A percentile compares a stretch with the other conserved stretches of the same genome.
Evolutionary conservation across 331 rosid species (phyloP).

Genomic region (Malus hybrid): DNA sequence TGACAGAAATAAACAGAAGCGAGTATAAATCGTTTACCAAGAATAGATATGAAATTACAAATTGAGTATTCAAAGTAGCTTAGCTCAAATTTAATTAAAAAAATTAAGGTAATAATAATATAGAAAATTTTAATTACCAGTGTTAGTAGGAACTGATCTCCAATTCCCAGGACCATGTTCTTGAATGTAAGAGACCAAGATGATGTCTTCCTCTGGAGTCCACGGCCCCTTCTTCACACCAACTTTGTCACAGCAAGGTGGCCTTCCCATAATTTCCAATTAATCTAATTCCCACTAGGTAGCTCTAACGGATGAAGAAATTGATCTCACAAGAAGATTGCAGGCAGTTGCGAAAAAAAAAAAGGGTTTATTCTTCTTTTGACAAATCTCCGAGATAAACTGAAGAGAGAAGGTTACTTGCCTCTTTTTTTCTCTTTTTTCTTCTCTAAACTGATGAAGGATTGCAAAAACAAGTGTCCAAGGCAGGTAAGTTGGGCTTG

Average conservation of each 20-base stretch:
- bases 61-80: neutral
- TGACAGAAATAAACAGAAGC: neutral
- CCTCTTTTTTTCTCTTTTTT: neutral
- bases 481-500: conserved; percentile 1
- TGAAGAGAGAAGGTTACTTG: neutral
- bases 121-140: conserved; percentile 28
- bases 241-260: conserved; percentile 80
- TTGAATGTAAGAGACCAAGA: conserved; percentile 86
- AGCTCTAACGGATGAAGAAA: neutral
- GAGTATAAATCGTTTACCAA: too few species aligned
- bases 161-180: conserved; percentile 89
- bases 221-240: conserved; percentile 91
- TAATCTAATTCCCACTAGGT: neutral
- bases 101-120: neutral
- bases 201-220: conserved; percentile 96
- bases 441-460: neutral
- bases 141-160: conserved; percentile 85
- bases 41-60: too few species aligned
- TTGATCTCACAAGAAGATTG: neutral
- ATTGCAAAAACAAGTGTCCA: neutral
- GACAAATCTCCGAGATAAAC: neutral
- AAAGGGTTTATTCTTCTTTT: neutral
- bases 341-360: neutral
- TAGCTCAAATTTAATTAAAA: neutral
- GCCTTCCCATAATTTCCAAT: conserved; percentile 55